A percentile compares a stretch with the other conserved stretches of the same genome.
Conservation (phyloP, 2,329 filamentous ascomycete species). For the Paraphoma sp. region DNA sequence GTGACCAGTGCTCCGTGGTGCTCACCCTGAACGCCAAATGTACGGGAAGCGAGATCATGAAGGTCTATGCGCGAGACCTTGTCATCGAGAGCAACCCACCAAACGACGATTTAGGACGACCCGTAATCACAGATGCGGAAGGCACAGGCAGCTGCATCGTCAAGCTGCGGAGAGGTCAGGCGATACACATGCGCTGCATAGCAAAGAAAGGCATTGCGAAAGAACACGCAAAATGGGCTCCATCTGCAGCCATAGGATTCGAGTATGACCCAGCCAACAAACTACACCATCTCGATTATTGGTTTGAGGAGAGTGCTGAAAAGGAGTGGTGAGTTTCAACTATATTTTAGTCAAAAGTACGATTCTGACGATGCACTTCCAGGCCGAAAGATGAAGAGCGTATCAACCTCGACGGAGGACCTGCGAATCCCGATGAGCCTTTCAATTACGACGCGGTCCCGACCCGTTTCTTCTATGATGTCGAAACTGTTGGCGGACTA, state of each 20-base stretch:
- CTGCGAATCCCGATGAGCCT: slow-evolving; percentile 77
- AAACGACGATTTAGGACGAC: slow-evolving; percentile 78
- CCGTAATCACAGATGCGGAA: slow-evolving; percentile 83
- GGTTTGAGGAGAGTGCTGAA: slow-evolving; percentile 87
- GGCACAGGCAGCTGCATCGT: slow-evolving; percentile 84
- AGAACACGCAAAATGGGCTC: slow-evolving; percentile 98
- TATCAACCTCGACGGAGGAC: slow-evolving; percentile 75
- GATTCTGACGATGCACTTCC: slow-evolving; percentile 8
- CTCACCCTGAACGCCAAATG: slow-evolving; percentile 86
- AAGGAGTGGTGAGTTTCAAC: slow-evolving; percentile 76
- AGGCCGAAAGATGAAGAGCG: slow-evolving; percentile 87
- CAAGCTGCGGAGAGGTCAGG: slow-evolving; percentile 88
- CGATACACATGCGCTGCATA: slow-evolving; percentile 87
- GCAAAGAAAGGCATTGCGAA: slow-evolving; percentile 99
- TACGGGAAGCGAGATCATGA: slow-evolving; percentile 86
- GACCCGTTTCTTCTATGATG: slow-evolving; percentile 87
- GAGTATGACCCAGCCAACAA: slow-evolving; percentile 99
- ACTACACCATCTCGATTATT: slow-evolving; percentile 87
- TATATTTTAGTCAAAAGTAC: neutral
- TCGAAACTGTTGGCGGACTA: slow-evolving; percentile 86
- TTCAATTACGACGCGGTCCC: slow-evolving; percentile 93
- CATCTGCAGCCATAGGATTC: slow-evolving; percentile 89
- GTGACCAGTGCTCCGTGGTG: slow-evolving; percentile 87
- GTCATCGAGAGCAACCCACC: slow-evolving; percentile 73
- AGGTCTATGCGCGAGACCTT: slow-evolving; percentile 90